These are phyloP conservation scores for Podila verticillata DNA, from an alignment of 192 early-diverging fungal species.

Conservation along the genomic window DNA sequence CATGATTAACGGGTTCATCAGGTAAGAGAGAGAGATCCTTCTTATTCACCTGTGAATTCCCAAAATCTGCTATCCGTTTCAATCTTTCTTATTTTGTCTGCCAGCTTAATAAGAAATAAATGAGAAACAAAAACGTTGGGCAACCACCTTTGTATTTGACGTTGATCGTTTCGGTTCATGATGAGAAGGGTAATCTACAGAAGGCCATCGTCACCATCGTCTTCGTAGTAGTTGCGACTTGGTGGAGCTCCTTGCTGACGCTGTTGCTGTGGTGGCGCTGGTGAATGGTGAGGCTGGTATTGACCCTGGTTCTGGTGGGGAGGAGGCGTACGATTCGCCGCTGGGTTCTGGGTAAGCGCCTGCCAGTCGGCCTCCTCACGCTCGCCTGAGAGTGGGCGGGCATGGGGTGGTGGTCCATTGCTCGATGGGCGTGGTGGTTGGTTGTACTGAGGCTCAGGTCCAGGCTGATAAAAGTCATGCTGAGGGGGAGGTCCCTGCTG, in stretches of 20 bases:
- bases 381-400: slow-evolving; percentile 10
- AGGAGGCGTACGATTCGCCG: neutral
- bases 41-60: too few species aligned
- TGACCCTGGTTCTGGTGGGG: slow-evolving; percentile 12
- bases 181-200: slow-evolving; percentile 1
- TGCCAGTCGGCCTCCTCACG: slow-evolving; percentile 43
- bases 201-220: slow-evolving; percentile 24
- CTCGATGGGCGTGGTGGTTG: neutral
- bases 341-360: slow-evolving; percentile 29
- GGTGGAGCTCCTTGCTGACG: slow-evolving; percentile 18
- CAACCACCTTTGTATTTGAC: too few species aligned
- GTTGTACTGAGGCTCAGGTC: slow-evolving; percentile 4
- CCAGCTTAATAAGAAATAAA: too few species aligned
- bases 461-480: slow-evolving; percentile 19
- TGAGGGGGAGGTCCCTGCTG: slow-evolving; percentile 18
- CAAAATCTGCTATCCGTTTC: neutral
- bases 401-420: neutral
- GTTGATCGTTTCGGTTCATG: neutral
- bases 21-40: neutral
- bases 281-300: slow-evolving; percentile 12
- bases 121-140: too few species aligned
- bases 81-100: neutral
- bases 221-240: slow-evolving; percentile 40
- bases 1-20: slow-evolving; percentile 4
- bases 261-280: neutral